A percentile compares a stretch with the other conserved stretches of the same genome.
phyloP scores from a whole-genome alignment of 2,329 filamentous ascomycete species.

The Colletotrichum tropicicola region DNA sequence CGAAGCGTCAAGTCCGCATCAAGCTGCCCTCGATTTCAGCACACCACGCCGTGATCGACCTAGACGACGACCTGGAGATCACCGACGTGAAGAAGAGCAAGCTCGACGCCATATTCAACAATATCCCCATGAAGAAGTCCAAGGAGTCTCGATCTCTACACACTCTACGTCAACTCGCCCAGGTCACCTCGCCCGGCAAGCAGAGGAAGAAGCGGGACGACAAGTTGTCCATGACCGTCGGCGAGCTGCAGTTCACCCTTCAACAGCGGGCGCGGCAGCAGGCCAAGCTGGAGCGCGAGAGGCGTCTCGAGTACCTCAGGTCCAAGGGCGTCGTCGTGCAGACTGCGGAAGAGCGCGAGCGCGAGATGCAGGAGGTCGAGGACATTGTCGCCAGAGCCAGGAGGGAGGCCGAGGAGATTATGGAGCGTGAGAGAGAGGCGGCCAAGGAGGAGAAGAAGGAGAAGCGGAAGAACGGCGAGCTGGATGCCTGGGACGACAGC shows the following conservation, averaged over 20 bases:
- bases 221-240: slow-evolving; percentile 69
- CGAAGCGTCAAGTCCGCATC: slow-evolving; percentile 60
- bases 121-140: slow-evolving; percentile 68
- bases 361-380: slow-evolving; percentile 84
- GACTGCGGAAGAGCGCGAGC: slow-evolving; percentile 86
- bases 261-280: slow-evolving; percentile 80
- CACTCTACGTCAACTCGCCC: slow-evolving; percentile 77
- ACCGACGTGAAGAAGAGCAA: slow-evolving; percentile 57
- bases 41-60: slow-evolving; percentile 51
- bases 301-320: slow-evolving; percentile 78
- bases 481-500: slow-evolving; percentile 66
- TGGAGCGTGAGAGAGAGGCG: slow-evolving; percentile 77
- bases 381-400: slow-evolving; percentile 88
- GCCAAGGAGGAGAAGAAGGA: slow-evolving; percentile 70
- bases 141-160: slow-evolving; percentile 72
- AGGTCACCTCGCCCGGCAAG: slow-evolving; percentile 71
- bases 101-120: slow-evolving; percentile 74
- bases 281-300: slow-evolving; percentile 79
- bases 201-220: slow-evolving; percentile 52
- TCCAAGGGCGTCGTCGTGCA: slow-evolving; percentile 84
- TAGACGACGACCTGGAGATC: slow-evolving; percentile 74
- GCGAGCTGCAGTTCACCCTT: slow-evolving; percentile 74
- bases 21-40: slow-evolving; percentile 52
- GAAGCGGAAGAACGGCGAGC: slow-evolving; percentile 50
- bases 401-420: slow-evolving; percentile 81